Conservation (phyloP, 2,329 filamentous ascomycete genomes). For the Sporothrix inflata region DNA sequence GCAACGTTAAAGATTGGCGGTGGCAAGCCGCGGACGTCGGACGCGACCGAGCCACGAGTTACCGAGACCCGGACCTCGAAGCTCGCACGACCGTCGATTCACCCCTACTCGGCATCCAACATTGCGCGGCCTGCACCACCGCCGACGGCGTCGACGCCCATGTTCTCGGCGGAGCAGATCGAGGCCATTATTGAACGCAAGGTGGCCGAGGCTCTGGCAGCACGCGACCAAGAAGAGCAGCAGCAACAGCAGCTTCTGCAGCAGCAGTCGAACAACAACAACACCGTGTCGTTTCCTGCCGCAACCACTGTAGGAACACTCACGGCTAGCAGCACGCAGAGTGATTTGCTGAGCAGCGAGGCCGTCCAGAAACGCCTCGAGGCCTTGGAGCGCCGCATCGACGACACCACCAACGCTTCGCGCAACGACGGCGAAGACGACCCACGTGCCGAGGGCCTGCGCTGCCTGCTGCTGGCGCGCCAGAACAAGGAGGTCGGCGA, state of each 20-base stretch:
- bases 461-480: constrained; percentile 85
- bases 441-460: constrained; percentile 76
- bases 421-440: constrained; percentile 58
- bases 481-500: constrained; percentile 87
- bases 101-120: constrained; percentile 26
- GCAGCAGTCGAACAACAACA: constrained; percentile 33
- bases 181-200: constrained; percentile 92
- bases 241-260: constrained; percentile 41
- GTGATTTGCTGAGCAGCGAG: constrained; percentile 61
- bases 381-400: constrained; percentile 82
- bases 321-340: neutral
- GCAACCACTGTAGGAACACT: constrained; percentile 34
- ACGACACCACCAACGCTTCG: constrained; percentile 54
- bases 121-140: constrained; percentile 27
- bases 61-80: constrained; percentile 41
- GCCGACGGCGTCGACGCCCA: constrained; percentile 32
- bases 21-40: constrained; percentile 41
- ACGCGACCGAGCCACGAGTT: constrained; percentile 31
- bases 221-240: constrained; percentile 59
- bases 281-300: neutral
- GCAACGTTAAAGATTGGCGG: constrained; percentile 30
- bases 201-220: constrained; percentile 84
- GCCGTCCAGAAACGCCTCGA: constrained; percentile 81
- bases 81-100: constrained; percentile 42
- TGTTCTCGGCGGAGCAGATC: constrained; percentile 71